Percentiles rank a stretch among this genome's conserved stretches.
Conservation (phyloP, 257 asterid species). For the Coffea canephora region DNA sequence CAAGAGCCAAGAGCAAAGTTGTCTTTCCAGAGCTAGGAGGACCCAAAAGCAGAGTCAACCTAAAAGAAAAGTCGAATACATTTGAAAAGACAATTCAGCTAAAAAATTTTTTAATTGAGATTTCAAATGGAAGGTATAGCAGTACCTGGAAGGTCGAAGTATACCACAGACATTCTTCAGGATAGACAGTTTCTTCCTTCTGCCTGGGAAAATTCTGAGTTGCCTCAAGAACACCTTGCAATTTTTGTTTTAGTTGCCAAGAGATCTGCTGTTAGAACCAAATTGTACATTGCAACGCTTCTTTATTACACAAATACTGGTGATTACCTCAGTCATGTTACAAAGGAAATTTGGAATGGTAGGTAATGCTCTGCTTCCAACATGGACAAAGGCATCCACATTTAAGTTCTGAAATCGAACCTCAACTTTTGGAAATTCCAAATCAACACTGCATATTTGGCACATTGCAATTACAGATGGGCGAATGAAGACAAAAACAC, state of each 20-base stretch:
- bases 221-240: constrained; percentile 75
- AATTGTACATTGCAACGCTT: not conserved
- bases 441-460: constrained; percentile 69
- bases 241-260: constrained; percentile 7
- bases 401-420: constrained; percentile 72
- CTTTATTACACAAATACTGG: not conserved
- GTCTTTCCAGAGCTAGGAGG: constrained; percentile 99
- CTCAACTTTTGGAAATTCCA: constrained; percentile 89
- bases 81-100: not conserved
- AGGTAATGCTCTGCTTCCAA: constrained; percentile 94
- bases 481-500: not conserved
- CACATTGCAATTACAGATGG: not conserved
- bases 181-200: constrained; percentile 61
- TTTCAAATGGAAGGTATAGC: constrained; percentile 1
- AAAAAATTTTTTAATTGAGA: constrained; percentile 9
- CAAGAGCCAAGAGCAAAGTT: constrained; percentile 78
- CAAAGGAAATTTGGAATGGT: constrained; percentile 80
- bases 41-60: constrained; percentile 85
- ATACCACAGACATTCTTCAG: constrained; percentile 81
- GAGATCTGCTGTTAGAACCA: not conserved
- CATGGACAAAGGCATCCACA: constrained; percentile 68
- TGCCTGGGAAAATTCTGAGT: constrained; percentile 57
- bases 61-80: constrained; percentile 28
- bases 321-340: constrained; percentile 84
- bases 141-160: constrained; percentile 89